Evolutionary conservation across 208 protist species (phyloP), one percentile per base, ranked within the genome.

Genomic region (Angomonas deanei): DNA sequence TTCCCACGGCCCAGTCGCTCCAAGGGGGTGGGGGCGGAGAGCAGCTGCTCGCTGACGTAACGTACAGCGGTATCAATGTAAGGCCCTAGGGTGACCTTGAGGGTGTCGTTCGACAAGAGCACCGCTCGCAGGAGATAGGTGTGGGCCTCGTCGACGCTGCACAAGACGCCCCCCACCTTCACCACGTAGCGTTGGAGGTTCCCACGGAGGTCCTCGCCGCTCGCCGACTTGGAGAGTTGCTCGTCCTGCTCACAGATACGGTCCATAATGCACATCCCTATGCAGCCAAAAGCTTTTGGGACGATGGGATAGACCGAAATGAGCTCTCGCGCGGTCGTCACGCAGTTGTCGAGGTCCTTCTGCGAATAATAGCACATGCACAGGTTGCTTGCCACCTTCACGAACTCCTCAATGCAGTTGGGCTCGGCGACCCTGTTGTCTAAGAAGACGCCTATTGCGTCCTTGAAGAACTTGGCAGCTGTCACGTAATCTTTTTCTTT

Each of bases 181-280:
- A 74, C 72, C n/a, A 71, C 38, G 59, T 78, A 82, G 1, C 71
- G 64, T 21, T 38, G 61, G 2, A 63, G 58, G 46, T 82, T 68
- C 13, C 61, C 63, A 2, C 76, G 70, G 5, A 67, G 32, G 46
- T 72, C 68, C 61, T 82, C 76, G 0, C 67, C 61, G 0, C 64
- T 74, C 0, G 54, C 56, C 3, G 66, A 48, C 6, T 48, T 65
- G 33, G 47, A 48, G 31, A 64, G 61, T 61, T 50, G 61, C 48
- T 71, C 66, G 48, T 64, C 58, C 55, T 79, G 72, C 55, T 76
- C 68, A 11, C 68, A 42, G 1, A 84, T 48, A 3, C 52, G 52
- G 33, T 70, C 68, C 48, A 84, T 59, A 46, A 84, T 76, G 57
- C 73, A 84, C 78, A 84, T 84, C 38, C 78, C 78, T 6, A 80